phyloP scores from a whole-genome alignment of 2,329 filamentous ascomycete species.

The Helminthosporium solani region DNA sequence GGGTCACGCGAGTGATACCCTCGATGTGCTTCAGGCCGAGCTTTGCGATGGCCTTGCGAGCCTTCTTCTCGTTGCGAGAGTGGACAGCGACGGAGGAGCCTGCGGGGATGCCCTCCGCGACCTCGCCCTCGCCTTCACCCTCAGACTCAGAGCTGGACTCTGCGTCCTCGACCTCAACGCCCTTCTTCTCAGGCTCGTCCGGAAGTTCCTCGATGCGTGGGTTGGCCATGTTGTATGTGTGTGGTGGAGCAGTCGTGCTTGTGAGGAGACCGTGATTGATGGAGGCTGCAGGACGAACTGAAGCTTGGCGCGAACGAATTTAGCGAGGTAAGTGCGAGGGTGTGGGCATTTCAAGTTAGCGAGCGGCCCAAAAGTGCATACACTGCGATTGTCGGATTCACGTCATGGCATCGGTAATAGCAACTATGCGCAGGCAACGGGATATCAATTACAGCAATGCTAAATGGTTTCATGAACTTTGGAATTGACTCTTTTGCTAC shows the following conservation, averaged over 20 bases:
- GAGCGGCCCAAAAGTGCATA: not conserved
- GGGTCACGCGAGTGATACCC: constrained; percentile 96
- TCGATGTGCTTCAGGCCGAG: constrained; percentile 93
- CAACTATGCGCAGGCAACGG: constrained; percentile 17
- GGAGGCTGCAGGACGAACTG: not conserved
- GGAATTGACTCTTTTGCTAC: constrained; percentile 42
- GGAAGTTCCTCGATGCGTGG: constrained; percentile 96
- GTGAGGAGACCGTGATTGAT: constrained; percentile 12
- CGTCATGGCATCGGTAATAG: not conserved
- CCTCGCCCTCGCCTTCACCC: constrained; percentile 68
- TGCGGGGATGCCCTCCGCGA: constrained; percentile 68
- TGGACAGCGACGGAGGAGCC: constrained; percentile 89
- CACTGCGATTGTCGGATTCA: not conserved
- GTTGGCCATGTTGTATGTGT: constrained; percentile 78
- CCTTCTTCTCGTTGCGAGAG: constrained; percentile 99
- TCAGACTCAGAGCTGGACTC: constrained; percentile 73
- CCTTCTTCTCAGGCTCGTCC: constrained; percentile 80
- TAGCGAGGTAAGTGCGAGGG: constrained; percentile 1
- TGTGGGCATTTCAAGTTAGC: constrained; percentile 1
- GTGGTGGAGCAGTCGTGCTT: constrained; percentile 22
- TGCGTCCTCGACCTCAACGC: constrained; percentile 72
- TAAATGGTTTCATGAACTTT: constrained; percentile 42
- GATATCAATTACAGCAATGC: constrained; percentile 39
- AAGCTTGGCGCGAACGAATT: not conserved
- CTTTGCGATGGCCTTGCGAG: constrained; percentile 98